These are phyloP conservation scores for Schizochytrium sp. DNA, from an alignment of 108 stramenopile species.

Conservation along the genomic window DNA sequence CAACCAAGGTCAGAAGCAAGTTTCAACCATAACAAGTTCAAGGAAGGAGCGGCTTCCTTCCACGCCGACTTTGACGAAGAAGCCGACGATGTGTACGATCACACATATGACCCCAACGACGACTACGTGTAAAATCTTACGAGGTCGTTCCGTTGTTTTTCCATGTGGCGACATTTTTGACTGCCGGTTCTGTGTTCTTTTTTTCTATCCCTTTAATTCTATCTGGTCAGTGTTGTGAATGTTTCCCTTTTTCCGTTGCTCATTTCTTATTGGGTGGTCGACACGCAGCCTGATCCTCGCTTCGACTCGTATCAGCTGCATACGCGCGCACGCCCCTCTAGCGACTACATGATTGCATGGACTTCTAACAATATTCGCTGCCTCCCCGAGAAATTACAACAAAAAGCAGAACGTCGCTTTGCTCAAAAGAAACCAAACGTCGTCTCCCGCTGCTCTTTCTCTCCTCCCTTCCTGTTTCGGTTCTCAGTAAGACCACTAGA, in stretches of 20 bases:
- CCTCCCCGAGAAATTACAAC: too few relatives aligned
- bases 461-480: background rate
- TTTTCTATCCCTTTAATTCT: background rate
- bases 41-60: background rate
- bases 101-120: background rate
- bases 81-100: background rate
- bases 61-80: background rate
- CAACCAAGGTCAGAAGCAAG: too few relatives aligned
- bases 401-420: too few relatives aligned
- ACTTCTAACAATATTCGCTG: too few relatives aligned
- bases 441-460: background rate
- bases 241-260: too few relatives aligned
- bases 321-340: too few relatives aligned
- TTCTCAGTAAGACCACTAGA: background rate
- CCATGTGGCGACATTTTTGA: too few relatives aligned
- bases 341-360: too few relatives aligned
- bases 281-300: too few relatives aligned
- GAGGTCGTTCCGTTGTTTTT: background rate
- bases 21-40: background rate
- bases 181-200: background rate
- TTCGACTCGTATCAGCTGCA: too few relatives aligned
- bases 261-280: too few relatives aligned
- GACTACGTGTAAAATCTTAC: background rate
- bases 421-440: too few relatives aligned
- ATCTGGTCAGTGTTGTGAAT: background rate